Evolutionary conservation across 176 grass and related monocot species (phyloP).

Genomic region (Oryza brachyantha): DNA sequence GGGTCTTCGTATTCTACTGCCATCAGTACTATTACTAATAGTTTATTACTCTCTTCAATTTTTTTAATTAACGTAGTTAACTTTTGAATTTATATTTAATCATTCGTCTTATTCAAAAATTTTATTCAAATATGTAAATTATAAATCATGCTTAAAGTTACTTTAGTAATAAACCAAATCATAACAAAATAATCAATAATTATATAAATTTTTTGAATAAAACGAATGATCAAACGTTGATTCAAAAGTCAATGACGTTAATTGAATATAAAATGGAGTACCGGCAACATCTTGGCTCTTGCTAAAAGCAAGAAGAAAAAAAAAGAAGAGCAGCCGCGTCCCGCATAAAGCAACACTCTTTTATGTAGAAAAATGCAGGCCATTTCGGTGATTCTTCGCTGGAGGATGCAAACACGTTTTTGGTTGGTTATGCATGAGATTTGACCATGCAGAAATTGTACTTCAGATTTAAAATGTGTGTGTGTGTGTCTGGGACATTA

Average conservation of each 20-base stretch:
- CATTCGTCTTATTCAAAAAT: too few relatives aligned
- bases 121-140: too few relatives aligned
- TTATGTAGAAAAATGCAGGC: background rate
- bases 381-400: background rate
- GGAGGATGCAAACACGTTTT: background rate
- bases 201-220: too few relatives aligned
- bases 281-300: too few relatives aligned
- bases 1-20: background rate
- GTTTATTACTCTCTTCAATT: background rate
- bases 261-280: too few relatives aligned
- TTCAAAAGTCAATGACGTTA: too few relatives aligned
- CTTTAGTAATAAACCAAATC: too few relatives aligned
- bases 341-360: background rate
- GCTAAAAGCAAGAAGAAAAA: background rate
- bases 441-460: background rate
- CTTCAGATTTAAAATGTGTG: background rate
- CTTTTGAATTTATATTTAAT: too few relatives aligned
- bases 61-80: too few relatives aligned
- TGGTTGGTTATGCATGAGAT: background rate
- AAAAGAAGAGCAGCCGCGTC: background rate
- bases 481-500: background rate
- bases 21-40: background rate
- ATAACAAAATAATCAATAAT: too few relatives aligned
- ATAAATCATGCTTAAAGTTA: too few relatives aligned
- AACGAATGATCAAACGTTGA: too few relatives aligned